A percentile compares a stretch with the other conserved stretches of the same genome.
These are phyloP conservation scores for Cladobotryum protrusum DNA, from an alignment of 2,329 filamentous ascomycete species.

Conservation along the genomic window DNA sequence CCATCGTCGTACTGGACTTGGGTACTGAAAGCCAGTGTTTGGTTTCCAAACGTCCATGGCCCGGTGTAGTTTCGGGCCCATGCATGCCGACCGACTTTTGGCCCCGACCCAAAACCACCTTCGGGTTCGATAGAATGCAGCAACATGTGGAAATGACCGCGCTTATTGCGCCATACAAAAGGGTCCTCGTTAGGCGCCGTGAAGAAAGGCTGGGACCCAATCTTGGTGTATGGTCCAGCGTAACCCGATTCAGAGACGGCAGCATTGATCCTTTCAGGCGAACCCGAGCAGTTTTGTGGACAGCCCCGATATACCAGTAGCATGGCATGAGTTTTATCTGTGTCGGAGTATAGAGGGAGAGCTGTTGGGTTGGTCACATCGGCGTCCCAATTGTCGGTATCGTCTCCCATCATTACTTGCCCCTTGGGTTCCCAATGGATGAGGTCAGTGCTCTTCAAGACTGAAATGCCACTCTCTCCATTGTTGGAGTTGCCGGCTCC, in stretches of 20 bases:
- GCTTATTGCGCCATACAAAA: constrained; percentile 28
- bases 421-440: constrained; percentile 13
- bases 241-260: constrained; percentile 13
- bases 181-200: constrained; percentile 22
- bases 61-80: constrained; percentile 22
- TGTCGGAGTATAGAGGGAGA: constrained; percentile 24
- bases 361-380: constrained; percentile 37
- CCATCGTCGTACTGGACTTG: constrained; percentile 34
- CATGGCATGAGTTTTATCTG: constrained; percentile 13
- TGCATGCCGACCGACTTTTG: constrained; percentile 24
- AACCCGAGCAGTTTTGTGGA: constrained; percentile 12
- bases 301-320: constrained; percentile 17
- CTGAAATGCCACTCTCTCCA: constrained; percentile 23
- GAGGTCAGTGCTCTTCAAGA: constrained; percentile 17
- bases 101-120: constrained; percentile 20
- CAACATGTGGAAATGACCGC: constrained; percentile 27
- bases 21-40: constrained; percentile 23
- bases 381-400: constrained; percentile 15
- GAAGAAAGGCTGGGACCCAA: constrained; percentile 16
- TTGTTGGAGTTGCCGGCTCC: constrained; percentile 17
- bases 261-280: constrained; percentile 15
- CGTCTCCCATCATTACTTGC: constrained; percentile 15
- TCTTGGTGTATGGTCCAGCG: constrained; percentile 14
- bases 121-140: constrained; percentile 25
- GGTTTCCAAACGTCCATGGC: constrained; percentile 24